Conservation (phyloP, 140 eudicot genomes). For the Senecio squalidus region DNA sequence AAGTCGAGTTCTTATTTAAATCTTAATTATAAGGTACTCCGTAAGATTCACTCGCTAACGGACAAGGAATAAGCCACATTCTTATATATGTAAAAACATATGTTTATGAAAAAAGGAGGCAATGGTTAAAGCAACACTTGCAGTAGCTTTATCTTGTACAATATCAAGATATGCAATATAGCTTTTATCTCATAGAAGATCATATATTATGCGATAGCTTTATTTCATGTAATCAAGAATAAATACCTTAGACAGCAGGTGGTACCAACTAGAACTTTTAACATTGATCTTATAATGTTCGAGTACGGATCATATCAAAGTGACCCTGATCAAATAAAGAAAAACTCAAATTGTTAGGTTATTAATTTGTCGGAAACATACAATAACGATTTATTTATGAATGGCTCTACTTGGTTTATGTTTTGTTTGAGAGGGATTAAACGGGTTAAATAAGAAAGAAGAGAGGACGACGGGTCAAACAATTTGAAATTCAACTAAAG, state of each 20-base stretch:
- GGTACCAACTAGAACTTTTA: conserved; percentile 5
- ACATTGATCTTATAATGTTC: background rate
- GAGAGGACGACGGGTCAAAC: too few relatives aligned
- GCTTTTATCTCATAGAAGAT: conserved; percentile 13
- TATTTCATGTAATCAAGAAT: conserved; percentile 15
- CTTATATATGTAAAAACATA: background rate
- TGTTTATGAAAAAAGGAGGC: conserved; percentile 13
- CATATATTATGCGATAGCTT: conserved; percentile 17
- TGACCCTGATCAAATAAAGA: conserved; percentile 9
- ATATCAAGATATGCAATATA: conserved; percentile 19
- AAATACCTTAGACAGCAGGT: background rate
- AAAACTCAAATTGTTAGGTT: too few relatives aligned
- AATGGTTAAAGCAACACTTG: conserved; percentile 19
- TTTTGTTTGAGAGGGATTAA: too few relatives aligned
- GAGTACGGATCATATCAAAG: conserved; percentile 3
- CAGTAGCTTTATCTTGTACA: conserved; percentile 17
- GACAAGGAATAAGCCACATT: too few relatives aligned
- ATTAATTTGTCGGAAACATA: too few relatives aligned
- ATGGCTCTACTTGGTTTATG: too few relatives aligned
- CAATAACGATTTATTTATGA: too few relatives aligned
- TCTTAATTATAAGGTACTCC: too few relatives aligned
- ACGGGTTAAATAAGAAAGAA: too few relatives aligned
- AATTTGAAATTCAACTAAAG: too few relatives aligned
- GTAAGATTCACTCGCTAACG: too few relatives aligned
- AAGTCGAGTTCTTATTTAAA: too few relatives aligned